phyloP scores from a whole-genome alignment of 306 rosid species.

The Trichosanthes truncata region DNA sequence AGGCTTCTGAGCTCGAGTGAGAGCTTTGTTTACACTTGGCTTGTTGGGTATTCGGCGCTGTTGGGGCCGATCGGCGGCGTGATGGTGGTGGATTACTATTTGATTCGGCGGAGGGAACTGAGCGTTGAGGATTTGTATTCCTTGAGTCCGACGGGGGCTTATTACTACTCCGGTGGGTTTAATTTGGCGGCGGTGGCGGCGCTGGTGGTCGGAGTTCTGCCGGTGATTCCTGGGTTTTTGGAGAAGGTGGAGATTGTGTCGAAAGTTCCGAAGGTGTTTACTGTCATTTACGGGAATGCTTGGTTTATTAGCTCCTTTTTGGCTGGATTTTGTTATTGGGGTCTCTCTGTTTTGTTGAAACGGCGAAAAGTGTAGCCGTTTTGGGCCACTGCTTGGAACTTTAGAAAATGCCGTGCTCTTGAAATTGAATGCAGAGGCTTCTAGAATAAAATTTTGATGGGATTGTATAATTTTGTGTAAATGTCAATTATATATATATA shows the following conservation, averaged over 20 bases:
- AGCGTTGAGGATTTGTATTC: slow-evolving; percentile 57
- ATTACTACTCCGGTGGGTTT: slow-evolving; percentile 52
- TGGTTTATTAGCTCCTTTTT: slow-evolving; percentile 84
- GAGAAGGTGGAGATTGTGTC: slow-evolving; percentile 44
- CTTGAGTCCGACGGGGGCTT: slow-evolving; percentile 42
- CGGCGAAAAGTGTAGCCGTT: slow-evolving; percentile 20
- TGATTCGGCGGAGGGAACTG: slow-evolving; percentile 28
- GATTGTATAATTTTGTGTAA: too few species aligned
- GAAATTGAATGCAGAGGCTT: too few species aligned
- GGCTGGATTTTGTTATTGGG: slow-evolving; percentile 58
- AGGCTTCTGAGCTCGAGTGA: slow-evolving; percentile 81
- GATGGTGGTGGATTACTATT: slow-evolving; percentile 62
- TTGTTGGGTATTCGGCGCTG: slow-evolving; percentile 80
- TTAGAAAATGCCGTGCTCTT: neutral
- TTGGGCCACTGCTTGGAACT: slow-evolving; percentile 13
- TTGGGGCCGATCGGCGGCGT: slow-evolving; percentile 85
- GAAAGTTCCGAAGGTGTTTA: slow-evolving; percentile 32
- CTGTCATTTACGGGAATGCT: slow-evolving; percentile 65
- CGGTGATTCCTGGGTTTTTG: slow-evolving; percentile 79
- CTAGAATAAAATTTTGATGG: too few species aligned
- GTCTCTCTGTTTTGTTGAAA: slow-evolving; percentile 32
- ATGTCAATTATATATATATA: too few species aligned
- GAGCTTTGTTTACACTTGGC: slow-evolving; percentile 87
- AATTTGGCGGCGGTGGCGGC: slow-evolving; percentile 65
- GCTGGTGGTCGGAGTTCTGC: slow-evolving; percentile 54